A percentile compares a stretch with the other conserved stretches of the same genome.
Evolutionary conservation across 1,284 basidiomycete species (phyloP).

Genomic region (Kalmanozyma brasiliensis): DNA sequence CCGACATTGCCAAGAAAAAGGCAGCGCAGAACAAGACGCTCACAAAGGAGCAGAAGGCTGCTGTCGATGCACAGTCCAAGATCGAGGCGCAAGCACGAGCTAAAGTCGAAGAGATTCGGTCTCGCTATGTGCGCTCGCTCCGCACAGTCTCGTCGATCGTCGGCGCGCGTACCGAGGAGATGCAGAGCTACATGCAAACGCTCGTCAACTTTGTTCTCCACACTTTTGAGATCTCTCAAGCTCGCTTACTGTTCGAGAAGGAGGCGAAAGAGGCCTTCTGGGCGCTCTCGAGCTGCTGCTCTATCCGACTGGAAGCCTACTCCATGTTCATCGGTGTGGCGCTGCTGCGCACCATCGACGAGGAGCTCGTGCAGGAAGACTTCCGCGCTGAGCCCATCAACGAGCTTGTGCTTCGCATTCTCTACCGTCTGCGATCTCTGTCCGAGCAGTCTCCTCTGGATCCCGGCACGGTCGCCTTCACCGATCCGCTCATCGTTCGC

Average conservation of each 20-base stretch:
- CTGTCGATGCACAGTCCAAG: conserved; percentile 61
- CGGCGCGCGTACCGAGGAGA: conserved; percentile 47
- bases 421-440: conserved; percentile 85
- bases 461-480: conserved; percentile 83
- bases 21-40: conserved; percentile 56
- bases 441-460: conserved; percentile 87
- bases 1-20: conserved; percentile 65
- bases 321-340: conserved; percentile 52
- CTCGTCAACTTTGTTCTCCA: conserved; percentile 46
- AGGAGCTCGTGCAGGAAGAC: conserved; percentile 55
- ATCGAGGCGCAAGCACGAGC: conserved; percentile 54
- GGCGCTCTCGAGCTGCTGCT: conserved; percentile 55
- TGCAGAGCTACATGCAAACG: conserved; percentile 49
- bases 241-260: conserved; percentile 38
- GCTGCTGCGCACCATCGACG: conserved; percentile 56
- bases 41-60: conserved; percentile 61
- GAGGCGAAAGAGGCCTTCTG: conserved; percentile 47
- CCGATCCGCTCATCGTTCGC: conserved; percentile 79
- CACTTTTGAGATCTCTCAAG: conserved; percentile 40
- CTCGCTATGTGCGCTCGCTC: conserved; percentile 43
- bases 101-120: conserved; percentile 48
- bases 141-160: conserved; percentile 49
- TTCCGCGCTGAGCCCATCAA: conserved; percentile 55
- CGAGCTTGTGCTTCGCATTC: conserved; percentile 82
- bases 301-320: conserved; percentile 49